Conservation (phyloP, 2,329 filamentous ascomycete species). For the Epichloe amarillans region DNA sequence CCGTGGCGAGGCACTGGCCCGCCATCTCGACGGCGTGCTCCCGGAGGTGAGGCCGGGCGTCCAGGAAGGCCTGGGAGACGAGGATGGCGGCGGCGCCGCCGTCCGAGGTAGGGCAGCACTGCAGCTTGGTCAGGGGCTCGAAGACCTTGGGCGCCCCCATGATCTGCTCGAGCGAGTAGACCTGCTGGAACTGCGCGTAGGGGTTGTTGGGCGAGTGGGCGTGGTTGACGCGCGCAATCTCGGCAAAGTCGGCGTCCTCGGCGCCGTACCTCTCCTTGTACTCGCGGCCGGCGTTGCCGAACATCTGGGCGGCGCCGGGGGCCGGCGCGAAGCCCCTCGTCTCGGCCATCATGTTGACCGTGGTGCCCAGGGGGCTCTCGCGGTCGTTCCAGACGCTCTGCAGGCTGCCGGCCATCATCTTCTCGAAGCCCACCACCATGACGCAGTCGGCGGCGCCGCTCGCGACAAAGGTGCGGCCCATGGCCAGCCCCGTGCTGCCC, state of each 20-base stretch:
- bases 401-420: conserved; percentile 89
- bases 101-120: conserved; percentile 94
- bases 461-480: conserved; percentile 68
- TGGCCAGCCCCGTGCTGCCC: conserved; percentile 77
- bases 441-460: conserved; percentile 78
- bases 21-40: conserved; percentile 78
- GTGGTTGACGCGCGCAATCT: conserved; percentile 89
- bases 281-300: conserved; percentile 84
- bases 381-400: conserved; percentile 77
- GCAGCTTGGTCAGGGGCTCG: conserved; percentile 86
- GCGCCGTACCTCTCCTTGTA: conserved; percentile 96
- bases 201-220: conserved; percentile 84
- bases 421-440: conserved; percentile 89
- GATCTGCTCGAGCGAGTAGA: conserved; percentile 79
- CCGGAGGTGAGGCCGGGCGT: conserved; percentile 68
- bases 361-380: conserved; percentile 64
- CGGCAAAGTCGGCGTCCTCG: conserved; percentile 73
- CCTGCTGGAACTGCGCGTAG: conserved; percentile 93
- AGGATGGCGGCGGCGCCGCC: conserved; percentile 80
- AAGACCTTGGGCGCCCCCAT: conserved; percentile 64
- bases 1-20: conserved; percentile 77
- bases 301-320: conserved; percentile 83
- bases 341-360: conserved; percentile 64
- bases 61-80: conserved; percentile 79
- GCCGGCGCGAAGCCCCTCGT: conserved; percentile 72